phyloP scores from a whole-genome alignment of 768 basidiomycete genomes.

The Tylopilus rubrobrunneus region DNA sequence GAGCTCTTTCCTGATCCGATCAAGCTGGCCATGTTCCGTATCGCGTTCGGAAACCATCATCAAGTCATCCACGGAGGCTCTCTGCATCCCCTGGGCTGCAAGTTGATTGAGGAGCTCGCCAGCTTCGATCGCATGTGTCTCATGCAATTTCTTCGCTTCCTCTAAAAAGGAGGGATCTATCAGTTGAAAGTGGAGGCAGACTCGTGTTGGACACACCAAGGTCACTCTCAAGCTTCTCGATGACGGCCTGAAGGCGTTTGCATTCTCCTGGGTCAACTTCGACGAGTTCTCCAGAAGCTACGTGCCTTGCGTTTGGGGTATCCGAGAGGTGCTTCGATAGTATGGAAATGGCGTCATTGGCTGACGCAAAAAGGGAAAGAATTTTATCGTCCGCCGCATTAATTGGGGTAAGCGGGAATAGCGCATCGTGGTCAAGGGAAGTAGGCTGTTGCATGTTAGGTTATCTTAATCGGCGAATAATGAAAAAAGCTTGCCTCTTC shows the following conservation, averaged over 20 bases:
- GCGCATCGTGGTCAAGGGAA: conserved; percentile 40
- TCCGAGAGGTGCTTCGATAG: conserved; percentile 27
- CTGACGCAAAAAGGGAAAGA: conserved; percentile 37
- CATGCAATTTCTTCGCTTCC: conserved; percentile 44
- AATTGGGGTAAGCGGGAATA: conserved; percentile 54
- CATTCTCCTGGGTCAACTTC: conserved; percentile 40
- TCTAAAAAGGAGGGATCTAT: conserved; percentile 31
- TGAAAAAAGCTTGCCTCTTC: conserved; percentile 43
- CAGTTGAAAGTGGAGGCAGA: conserved; percentile 5
- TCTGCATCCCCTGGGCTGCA: conserved; percentile 35
- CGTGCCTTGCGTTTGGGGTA: conserved; percentile 6
- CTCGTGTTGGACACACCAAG: conserved; percentile 43
- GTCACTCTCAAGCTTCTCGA: conserved; percentile 51
- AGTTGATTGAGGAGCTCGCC: conserved; percentile 57
- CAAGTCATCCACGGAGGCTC: conserved; percentile 40
- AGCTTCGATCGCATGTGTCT: conserved; percentile 40
- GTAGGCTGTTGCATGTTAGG: conserved; percentile 35
- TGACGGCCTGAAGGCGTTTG: conserved; percentile 45
- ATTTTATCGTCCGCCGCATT: conserved; percentile 49
- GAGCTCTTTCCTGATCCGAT: conserved; percentile 50
- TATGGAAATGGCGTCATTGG: conserved; percentile 36
- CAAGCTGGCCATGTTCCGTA: conserved; percentile 51
- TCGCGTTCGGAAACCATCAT: conserved; percentile 52
- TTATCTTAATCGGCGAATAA: not conserved
- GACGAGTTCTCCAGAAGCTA: conserved; percentile 14